Conservation (phyloP, 192 early-diverging fungal species). For the Thoreauomyces humboldtii region DNA sequence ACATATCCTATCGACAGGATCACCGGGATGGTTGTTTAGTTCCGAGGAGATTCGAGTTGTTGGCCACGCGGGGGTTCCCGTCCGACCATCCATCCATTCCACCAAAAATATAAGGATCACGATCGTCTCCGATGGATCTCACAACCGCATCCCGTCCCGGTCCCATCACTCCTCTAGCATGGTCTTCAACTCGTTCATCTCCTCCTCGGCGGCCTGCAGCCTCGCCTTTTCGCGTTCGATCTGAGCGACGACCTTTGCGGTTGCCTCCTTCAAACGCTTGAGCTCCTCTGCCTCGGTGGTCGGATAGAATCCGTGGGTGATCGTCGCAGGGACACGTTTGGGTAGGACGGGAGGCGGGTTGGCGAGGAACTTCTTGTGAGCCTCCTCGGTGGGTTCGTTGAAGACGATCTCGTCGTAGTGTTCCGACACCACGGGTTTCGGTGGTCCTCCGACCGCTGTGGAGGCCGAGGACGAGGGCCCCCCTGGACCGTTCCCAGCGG, state of each 20-base stretch:
- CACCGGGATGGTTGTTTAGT: too few species aligned
- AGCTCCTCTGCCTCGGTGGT: conserved; percentile 71
- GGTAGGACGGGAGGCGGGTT: conserved; percentile 34
- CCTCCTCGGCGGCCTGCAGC: conserved; percentile 50
- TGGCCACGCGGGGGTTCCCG: too few species aligned
- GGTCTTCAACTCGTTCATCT: conserved; percentile 44
- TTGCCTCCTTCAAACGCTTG: conserved; percentile 56
- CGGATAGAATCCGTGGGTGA: conserved; percentile 43
- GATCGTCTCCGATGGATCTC: too few species aligned
- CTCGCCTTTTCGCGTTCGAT: conserved; percentile 50
- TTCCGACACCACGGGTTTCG: conserved; percentile 72
- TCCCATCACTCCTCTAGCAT: conserved; percentile 22
- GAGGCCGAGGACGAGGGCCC: background rate
- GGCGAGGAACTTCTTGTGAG: conserved; percentile 59
- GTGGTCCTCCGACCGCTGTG: conserved; percentile 52
- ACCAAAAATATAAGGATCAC: too few species aligned
- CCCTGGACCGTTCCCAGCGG: conserved; percentile 12
- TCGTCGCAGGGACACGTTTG: conserved; percentile 41
- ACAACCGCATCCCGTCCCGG: too few species aligned
- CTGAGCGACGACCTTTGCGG: conserved; percentile 56
- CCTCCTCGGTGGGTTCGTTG: conserved; percentile 78
- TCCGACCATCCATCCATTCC: too few species aligned
- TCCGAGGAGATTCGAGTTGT: too few species aligned
- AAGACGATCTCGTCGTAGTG: conserved; percentile 84
- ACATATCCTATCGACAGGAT: too few species aligned